phyloP scores from a whole-genome alignment of 495 filamentous ascomycete genomes.

The Patellaria atrata region DNA sequence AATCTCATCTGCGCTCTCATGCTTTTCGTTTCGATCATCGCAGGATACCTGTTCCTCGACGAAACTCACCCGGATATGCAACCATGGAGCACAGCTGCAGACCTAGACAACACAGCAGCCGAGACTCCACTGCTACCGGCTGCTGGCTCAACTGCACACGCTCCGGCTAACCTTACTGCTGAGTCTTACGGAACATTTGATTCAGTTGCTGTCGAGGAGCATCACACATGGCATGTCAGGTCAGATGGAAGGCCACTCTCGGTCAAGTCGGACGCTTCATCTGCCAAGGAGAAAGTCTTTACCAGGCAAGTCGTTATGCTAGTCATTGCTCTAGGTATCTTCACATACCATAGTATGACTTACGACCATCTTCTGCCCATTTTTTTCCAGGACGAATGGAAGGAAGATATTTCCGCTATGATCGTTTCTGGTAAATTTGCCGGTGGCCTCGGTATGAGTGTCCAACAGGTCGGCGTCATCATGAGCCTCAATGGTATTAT shows the following conservation, averaged over 20 bases:
- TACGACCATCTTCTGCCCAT: constrained; percentile 76
- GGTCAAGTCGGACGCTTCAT: constrained; percentile 20
- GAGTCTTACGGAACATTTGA: constrained; percentile 74
- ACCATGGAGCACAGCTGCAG: constrained; percentile 36
- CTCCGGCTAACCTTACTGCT: constrained; percentile 52
- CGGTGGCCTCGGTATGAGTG: constrained; percentile 60
- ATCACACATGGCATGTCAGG: constrained; percentile 35
- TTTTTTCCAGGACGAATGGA: constrained; percentile 58
- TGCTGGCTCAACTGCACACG: constrained; percentile 52
- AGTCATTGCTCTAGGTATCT: constrained; percentile 59
- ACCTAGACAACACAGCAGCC: constrained; percentile 40
- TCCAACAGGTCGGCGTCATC: constrained; percentile 59
- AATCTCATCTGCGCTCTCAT: constrained; percentile 63
- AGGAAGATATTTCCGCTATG: constrained; percentile 17
- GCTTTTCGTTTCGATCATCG: constrained; percentile 56
- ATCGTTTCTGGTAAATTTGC: constrained; percentile 32
- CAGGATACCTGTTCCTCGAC: constrained; percentile 57
- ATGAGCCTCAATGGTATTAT: constrained; percentile 70
- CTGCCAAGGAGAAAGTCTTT: constrained; percentile 38
- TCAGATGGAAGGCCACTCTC: constrained; percentile 32
- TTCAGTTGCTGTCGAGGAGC: constrained; percentile 35
- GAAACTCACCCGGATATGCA: constrained; percentile 76
- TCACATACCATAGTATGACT: constrained; percentile 77
- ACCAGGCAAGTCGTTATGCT: constrained; percentile 53
- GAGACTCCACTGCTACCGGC: constrained; percentile 60